Evolutionary conservation across 805 yeast genomes (phyloP), one percentile per base, ranked within the genome.

Genomic region (Priceomyces carsonii): DNA sequence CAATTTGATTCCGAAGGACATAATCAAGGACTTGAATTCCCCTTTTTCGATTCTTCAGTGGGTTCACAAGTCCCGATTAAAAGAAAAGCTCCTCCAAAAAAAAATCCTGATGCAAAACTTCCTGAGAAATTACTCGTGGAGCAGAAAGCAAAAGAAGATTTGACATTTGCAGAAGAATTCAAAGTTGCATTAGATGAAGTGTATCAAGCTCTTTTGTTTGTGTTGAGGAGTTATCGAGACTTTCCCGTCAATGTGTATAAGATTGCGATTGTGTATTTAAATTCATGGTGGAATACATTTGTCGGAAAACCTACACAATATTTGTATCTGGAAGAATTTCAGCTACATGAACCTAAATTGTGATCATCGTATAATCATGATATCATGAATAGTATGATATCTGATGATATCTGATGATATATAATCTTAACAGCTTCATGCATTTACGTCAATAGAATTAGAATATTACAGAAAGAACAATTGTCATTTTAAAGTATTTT

Each of bases 211-310:
- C 48, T 85, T 22, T 62, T 59, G 40, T 89, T 86, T 59, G 76
- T 91, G 14, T 57, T 75, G 36, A 52, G 60, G 17, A 80, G 95
- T 30, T 90, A 91, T 59, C 47, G 70, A 32, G 71, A 80, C 25
- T 73, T 91, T 43, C 97, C 97, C 8, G 66, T 67, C 36, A 74
- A 79, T 36, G 26, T 85, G 1, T 77, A 73, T 61, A 71, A 75
- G 23, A 44, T 77, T 36, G 44, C 62, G 7, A 45, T 88, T 32
- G 63, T 70, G 36, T 67, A 79, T 41, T 29, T 75, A 23, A 73
- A 72, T 39, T 63, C 69, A 25, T 70, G 75, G 56, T 91, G 96
- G 96, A 80, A 83, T 51, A 56, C 55, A 23, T 85, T 87, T 53
- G 71, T 87, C 37, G 95, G 95, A n/a, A 73, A 71, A 27, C 63